Base-by-base conservation (phyloP, 768 basidiomycete species). In the Clavulina sp. region DNA sequence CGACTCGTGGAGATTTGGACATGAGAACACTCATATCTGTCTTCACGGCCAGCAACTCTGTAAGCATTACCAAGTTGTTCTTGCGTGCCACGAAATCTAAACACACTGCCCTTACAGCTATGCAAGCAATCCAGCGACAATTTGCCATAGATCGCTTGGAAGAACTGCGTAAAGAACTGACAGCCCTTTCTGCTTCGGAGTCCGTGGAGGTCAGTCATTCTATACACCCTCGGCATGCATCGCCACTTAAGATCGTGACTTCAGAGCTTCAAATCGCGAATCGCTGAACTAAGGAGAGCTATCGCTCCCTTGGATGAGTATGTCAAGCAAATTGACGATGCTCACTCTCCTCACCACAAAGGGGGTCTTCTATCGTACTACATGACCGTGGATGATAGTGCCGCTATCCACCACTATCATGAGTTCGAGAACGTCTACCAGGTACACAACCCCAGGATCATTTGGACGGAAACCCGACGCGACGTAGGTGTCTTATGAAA, bases 371-470 rank as follows among this genome's bases (percentile, higher is more conserved):
- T n/a, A 49, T 60, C 34, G 9, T 7, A 36, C 26, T 46, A 46
- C 24, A 16, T 46, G 13, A 7, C 13, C 43, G 7, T 26, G 13
- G 43, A 46, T 26, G 24, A 46, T 49, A 7, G n/a, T 7, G 32
- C 52, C 31, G 76, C 78, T 7, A 69, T 78, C 26, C 69, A 76
- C 23, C 83, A 86, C 59, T 81, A 77, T 82, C 74, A 73, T 2
- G 76, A 79, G 54, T 96, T 93, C 65, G 81, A 84, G 60, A 84
- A 92, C 59, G 87, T 91, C 24, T 87, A 91, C 61, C 85, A 93
- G 60, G 73, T 89, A 16, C 89, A 95, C 64, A 82, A 77, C 55
- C 91, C 89, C 1, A 81, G 77, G 46, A 71, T 93, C 43, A 79
- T 78, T 58, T 70, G 89, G 68, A 81, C 80, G 58, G 78, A 77